Evolutionary conservation across 257 asterid genomes (phyloP), one percentile per base, ranked within the genome.

Genomic region (Striga asiatica): DNA sequence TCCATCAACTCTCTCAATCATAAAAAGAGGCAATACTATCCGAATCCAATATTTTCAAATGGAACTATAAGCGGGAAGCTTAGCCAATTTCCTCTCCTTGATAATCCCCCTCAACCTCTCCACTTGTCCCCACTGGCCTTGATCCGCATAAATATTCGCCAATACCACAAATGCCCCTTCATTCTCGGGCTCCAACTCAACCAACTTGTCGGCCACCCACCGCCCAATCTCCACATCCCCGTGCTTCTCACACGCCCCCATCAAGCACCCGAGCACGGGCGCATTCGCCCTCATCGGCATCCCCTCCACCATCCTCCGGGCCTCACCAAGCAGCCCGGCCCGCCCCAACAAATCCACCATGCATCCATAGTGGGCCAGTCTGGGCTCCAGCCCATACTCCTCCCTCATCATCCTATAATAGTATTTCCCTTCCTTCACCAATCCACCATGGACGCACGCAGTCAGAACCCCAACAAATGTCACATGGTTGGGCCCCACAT

Each of bases 381-480:
- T 39, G 27, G 95, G 92, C 66, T 50, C 50, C 19, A 86, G 79
- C 28, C 85, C 74, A 31, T 75, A 91, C 14, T 23, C 72, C 57
- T 43, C 58, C 64, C 24, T 67, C 98, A 91, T 78, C 92, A 71
- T 72, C 65, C 56, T 66, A 74, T 87, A 84, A 70, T 75, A 84
- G 50, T 62, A 12, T 49, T 74, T 87, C 25, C 98, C 98, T 66
- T 80, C 92, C 27, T 77, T 66, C 21, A 84, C 95, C 72, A 57
- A 54, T 52, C 98, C 97, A 4, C 96, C 94, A 46, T 91, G 98
- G 39, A 91, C 98, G 32, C 98, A 87, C 2, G 97, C 89, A n/a
- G 81, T 82, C 78, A 91, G 54, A 19, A 87, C 88, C 31, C 94
- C 95, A 5, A 91, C 74, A 62, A 87, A 91, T 0, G 94, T 87